phyloP scores from a whole-genome alignment of 192 early-diverging fungal species.

The Spizellomyces punctatus region DNA sequence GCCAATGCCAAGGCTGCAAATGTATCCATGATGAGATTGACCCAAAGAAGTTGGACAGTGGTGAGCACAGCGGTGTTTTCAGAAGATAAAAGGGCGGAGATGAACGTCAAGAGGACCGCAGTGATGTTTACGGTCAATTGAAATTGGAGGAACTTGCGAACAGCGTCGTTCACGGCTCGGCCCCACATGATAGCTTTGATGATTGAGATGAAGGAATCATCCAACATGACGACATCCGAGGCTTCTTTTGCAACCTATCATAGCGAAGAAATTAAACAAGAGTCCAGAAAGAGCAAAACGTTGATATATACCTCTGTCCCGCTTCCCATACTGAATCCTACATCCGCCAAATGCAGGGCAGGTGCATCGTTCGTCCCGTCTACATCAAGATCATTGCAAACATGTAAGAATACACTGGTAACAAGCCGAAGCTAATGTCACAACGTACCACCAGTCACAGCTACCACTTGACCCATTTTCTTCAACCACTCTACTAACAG shows the following conservation, averaged over 20 bases:
- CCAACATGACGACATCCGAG: slow-evolving; percentile 87
- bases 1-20: slow-evolving; percentile 95
- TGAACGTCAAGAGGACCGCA: slow-evolving; percentile 45
- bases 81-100: slow-evolving; percentile 41
- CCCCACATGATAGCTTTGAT: slow-evolving; percentile 98
- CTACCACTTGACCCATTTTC: slow-evolving; percentile 87
- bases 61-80: slow-evolving; percentile 69
- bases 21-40: slow-evolving; percentile 99
- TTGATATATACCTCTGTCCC: slow-evolving; percentile 76
- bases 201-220: slow-evolving; percentile 91
- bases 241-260: slow-evolving; percentile 81
- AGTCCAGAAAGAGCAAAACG: neutral
- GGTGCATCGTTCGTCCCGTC: slow-evolving; percentile 30
- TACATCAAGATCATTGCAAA: neutral
- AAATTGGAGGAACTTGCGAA: slow-evolving; percentile 98
- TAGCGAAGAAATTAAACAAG: neutral
- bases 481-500: slow-evolving; percentile 87
- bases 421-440: neutral
- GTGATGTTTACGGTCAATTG: slow-evolving; percentile 94
- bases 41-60: slow-evolving; percentile 95
- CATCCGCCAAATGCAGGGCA: slow-evolving; percentile 17
- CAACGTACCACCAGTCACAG: slow-evolving; percentile 82
- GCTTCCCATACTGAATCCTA: slow-evolving; percentile 42
- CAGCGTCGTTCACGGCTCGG: slow-evolving; percentile 90
- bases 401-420: no score